A percentile compares a stretch with the other conserved stretches of the same genome.
phyloP scores from a whole-genome alignment of 208 protist species.

The Endotrypanum monterogeii region DNA sequence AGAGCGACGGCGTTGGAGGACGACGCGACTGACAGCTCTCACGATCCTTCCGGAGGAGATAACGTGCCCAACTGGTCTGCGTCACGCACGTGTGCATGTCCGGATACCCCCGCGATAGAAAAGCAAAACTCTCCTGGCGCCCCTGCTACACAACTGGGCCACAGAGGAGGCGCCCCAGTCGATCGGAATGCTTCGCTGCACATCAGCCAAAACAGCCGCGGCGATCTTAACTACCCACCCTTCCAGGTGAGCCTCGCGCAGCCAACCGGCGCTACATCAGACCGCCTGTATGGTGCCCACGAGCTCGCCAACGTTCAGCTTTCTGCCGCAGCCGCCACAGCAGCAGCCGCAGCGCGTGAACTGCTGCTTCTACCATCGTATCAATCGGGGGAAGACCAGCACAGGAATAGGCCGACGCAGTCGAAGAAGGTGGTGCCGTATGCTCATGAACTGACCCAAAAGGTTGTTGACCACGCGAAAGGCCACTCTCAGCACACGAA shows the following conservation, averaged over 20 bases:
- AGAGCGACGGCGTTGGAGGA: conserved; percentile 9
- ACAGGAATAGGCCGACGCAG: background rate
- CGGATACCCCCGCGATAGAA: no score
- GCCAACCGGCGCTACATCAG: background rate
- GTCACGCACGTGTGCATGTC: background rate
- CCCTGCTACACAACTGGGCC: no score
- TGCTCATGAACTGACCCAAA: background rate
- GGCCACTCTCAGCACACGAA: conserved; percentile 3
- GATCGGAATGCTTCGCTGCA: background rate
- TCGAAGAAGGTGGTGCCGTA: background rate
- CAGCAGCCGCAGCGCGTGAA: background rate
- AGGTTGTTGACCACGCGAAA: background rate
- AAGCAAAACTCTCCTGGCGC: no score
- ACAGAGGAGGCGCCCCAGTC: no score
- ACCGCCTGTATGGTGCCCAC: conserved; percentile 4
- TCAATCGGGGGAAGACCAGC: background rate
- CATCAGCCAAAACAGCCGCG: conserved; percentile 13
- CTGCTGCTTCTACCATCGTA: background rate
- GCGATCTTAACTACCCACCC: conserved; percentile 23
- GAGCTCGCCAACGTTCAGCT: background rate
- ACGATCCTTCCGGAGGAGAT: background rate
- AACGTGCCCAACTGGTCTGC: background rate
- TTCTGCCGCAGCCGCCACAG: background rate
- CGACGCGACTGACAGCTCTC: background rate
- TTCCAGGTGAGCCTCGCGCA: conserved; percentile 23